phyloP scores from a whole-genome alignment of 129 eudicot species.

The Daucus carota region DH1_v3.0 NC_030381.2:40838001-40838500 shows the following conservation, averaged over 20 bases:
- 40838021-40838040: background rate
- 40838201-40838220: too few relatives aligned
- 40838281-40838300: too few relatives aligned
- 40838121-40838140: background rate
- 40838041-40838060: background rate
- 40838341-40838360: too few relatives aligned
- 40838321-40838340: too few relatives aligned
- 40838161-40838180: too few relatives aligned
- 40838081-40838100: background rate
- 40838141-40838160: background rate
- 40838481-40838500: background rate
- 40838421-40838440: background rate
- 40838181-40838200: too few relatives aligned
- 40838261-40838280: too few relatives aligned
- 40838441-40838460: background rate
- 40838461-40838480: constrained; percentile 5
- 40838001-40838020: too few relatives aligned
- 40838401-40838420: too few relatives aligned
- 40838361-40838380: too few relatives aligned
- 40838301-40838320: too few relatives aligned
- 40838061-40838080: background rate
- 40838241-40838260: constrained; percentile 1
- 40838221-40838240: background rate
- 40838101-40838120: background rate
- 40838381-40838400: too few relatives aligned